phyloP scores from a whole-genome alignment of 1,284 basidiomycete species.

The Trichosporon sp. region DNA sequence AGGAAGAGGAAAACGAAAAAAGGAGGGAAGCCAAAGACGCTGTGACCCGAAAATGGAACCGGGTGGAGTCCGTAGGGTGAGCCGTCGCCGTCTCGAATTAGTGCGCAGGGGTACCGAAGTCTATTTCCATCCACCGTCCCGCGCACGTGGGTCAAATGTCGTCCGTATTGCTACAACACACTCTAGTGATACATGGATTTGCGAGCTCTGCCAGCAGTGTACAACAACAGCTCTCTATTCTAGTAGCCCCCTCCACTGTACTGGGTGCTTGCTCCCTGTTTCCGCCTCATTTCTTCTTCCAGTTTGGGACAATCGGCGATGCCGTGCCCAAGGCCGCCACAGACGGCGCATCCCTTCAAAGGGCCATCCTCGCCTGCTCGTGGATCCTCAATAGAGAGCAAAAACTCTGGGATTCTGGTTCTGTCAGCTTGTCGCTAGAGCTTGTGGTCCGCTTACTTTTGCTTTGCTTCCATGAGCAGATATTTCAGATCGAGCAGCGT shows the following conservation, averaged over 20 bases:
- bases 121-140: background rate
- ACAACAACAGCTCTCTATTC: background rate
- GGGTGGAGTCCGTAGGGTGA: background rate
- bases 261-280: constrained; percentile 37
- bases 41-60: background rate
- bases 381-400: constrained; percentile 86
- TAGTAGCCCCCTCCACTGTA: constrained; percentile 60
- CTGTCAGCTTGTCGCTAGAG: constrained; percentile 9
- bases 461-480: constrained; percentile 91
- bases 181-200: background rate
- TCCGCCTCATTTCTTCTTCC: constrained; percentile 83
- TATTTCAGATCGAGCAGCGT: constrained; percentile 96
- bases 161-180: background rate
- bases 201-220: background rate
- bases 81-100: too few species aligned
- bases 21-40: background rate
- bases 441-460: constrained; percentile 63
- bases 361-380: constrained; percentile 68
- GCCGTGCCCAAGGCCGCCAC: constrained; percentile 91
- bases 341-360: constrained; percentile 85
- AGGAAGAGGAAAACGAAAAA: background rate
- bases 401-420: constrained; percentile 88
- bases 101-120: too few species aligned
- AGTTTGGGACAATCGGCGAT: constrained; percentile 94
- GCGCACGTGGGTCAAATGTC: background rate